phyloP scores from a whole-genome alignment of 106 monocot genomes.

The Agapanthus africanus region DNA sequence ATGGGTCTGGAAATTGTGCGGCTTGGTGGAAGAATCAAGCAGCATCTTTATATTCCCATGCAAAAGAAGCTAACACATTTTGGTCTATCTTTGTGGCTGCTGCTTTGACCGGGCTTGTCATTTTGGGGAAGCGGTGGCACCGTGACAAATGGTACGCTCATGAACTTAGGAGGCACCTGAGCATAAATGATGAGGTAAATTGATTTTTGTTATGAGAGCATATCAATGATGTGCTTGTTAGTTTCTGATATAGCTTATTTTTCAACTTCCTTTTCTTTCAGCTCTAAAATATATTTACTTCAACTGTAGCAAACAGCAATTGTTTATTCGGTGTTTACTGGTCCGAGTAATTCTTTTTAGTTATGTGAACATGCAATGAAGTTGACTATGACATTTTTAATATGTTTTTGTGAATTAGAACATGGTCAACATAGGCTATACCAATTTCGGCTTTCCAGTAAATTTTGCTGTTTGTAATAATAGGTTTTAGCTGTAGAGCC shows the following conservation, averaged over 20 bases:
- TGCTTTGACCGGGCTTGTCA: slow-evolving; percentile 68
- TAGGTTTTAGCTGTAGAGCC: no score
- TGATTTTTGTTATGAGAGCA: neutral
- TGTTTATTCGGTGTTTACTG: no score
- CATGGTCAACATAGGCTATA: neutral
- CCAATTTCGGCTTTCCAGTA: no score
- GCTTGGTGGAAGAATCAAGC: slow-evolving; percentile 77
- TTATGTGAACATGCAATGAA: no score
- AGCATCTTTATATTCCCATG: slow-evolving; percentile 59
- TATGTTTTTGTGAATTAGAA: neutral
- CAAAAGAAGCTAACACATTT: slow-evolving; percentile 68
- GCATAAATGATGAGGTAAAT: slow-evolving; percentile 45
- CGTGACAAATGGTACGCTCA: slow-evolving; percentile 46
- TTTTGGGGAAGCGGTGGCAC: slow-evolving; percentile 70
- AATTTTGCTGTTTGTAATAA: no score
- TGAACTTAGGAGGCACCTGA: slow-evolving; percentile 36
- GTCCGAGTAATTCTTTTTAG: no score
- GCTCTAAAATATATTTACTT: neutral
- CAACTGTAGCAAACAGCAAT: no score
- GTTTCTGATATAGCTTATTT: neutral
- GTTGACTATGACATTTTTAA: neutral
- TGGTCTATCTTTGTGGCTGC: slow-evolving; percentile 87
- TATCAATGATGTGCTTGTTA: neutral
- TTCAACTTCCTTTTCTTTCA: neutral
- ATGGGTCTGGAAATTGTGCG: slow-evolving; percentile 24